Evolutionary conservation across 306 rosid species (phyloP), one percentile per base, ranked within the genome.

Genomic region (Citrullus amarus): DNA sequence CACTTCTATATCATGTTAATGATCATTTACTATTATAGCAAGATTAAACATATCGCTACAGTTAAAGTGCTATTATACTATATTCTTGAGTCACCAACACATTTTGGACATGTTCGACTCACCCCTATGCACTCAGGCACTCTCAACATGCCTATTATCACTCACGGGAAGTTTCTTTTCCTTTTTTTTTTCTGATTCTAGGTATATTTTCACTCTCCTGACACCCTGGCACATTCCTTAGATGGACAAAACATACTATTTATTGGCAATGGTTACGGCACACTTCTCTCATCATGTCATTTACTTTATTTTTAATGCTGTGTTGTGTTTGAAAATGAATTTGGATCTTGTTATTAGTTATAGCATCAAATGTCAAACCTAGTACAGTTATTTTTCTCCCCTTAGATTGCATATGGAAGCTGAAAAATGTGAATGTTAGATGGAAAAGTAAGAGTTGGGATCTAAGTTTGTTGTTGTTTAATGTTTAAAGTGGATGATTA

Each of bases 401-500:
- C 25, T 65, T 17, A 3, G 48, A 17, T 65, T 36, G 13, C 71
- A 1, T 7, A 15, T 65, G 28, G 25, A 65, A 36, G 3, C 75
- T 68, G 75, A 68, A 69, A 43, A 43, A 5, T 69, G n/a, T 69
- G 55, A 70, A 70, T 12, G 38, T 43, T 44, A 22, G 34, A 70
- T 44, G 25, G 59, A 71, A 48, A 46, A 71, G 0, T 25, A 44
- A 71, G 56, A 46, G 58, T 71, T 51, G 76, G 22, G 58, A 14
- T 71, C 58, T 82, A 63, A 63, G 66, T 86, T 89, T 17, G 83
- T 39, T 82, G 43, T 68, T 55, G 65, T 83, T 78, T 83, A 76
- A 46, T 79, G 77, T 38, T 78, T 82, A 34, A 67, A 95, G 99
- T 88, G 90, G 92, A 86, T 25, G 92, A 91, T 75, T 92, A 95